phyloP scores from a whole-genome alignment of 768 basidiomycete species.

The Royoungia palumana region DNA sequence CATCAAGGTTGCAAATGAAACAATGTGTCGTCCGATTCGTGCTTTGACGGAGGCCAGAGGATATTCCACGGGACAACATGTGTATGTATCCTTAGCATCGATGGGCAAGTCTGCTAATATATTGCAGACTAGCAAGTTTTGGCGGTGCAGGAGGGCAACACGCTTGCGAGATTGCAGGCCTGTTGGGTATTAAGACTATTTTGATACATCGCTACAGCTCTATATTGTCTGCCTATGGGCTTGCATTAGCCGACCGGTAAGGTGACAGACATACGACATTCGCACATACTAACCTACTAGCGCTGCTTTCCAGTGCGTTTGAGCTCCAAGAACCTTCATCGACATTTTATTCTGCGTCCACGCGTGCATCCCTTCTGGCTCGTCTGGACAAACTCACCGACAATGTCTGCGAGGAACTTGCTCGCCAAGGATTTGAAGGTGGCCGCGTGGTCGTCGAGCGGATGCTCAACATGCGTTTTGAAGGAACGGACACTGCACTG shows the following conservation, averaged over 20 bases:
- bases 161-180: slow-evolving; percentile 85
- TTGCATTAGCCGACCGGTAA: slow-evolving; percentile 82
- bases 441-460: slow-evolving; percentile 72
- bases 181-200: slow-evolving; percentile 84
- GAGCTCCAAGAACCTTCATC: slow-evolving; percentile 92
- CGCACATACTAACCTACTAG: not conserved
- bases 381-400: slow-evolving; percentile 69
- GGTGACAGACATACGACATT: slow-evolving; percentile 2
- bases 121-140: slow-evolving; percentile 70
- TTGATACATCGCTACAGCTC: slow-evolving; percentile 90
- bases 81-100: slow-evolving; percentile 32
- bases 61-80: slow-evolving; percentile 75
- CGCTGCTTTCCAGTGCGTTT: slow-evolving; percentile 54
- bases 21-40: slow-evolving; percentile 92
- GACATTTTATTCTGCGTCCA: slow-evolving; percentile 64
- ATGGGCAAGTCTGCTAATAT: not conserved
- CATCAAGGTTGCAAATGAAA: slow-evolving; percentile 95
- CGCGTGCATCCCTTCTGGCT: slow-evolving; percentile 49
- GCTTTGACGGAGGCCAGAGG: slow-evolving; percentile 88
- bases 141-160: slow-evolving; percentile 92
- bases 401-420: slow-evolving; percentile 64
- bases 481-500: slow-evolving; percentile 88
- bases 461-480: slow-evolving; percentile 90
- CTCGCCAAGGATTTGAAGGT: slow-evolving; percentile 76
- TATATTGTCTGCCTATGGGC: slow-evolving; percentile 89